A percentile compares a stretch with the other conserved stretches of the same genome.
Conservation (phyloP, 371 early-diverging fungal genomes). For the Dentiscutata heterogama region DNA sequence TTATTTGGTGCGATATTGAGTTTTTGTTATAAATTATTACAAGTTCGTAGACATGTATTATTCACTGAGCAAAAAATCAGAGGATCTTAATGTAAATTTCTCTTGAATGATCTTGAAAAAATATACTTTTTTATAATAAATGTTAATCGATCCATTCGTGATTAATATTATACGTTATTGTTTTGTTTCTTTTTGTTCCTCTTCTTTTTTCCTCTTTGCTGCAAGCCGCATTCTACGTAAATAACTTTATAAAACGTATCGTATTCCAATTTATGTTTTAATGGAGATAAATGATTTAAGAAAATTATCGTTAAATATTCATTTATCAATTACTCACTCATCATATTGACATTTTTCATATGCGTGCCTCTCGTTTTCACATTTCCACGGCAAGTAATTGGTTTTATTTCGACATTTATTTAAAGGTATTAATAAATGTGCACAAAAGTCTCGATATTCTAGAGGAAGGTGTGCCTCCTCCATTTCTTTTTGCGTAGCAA, state of each 20-base stretch:
- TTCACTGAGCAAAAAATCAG: constrained; percentile 48
- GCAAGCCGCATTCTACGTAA: constrained; percentile 67
- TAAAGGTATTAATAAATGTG: constrained; percentile 87
- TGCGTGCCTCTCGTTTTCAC: constrained; percentile 87
- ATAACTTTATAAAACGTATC: constrained; percentile 54
- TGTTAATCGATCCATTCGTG: neutral
- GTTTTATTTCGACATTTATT: constrained; percentile 92
- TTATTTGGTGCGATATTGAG: too few species aligned
- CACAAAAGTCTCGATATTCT: constrained; percentile 94
- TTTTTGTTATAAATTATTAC: neutral
- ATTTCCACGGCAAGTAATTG: constrained; percentile 93
- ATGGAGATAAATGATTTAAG: neutral
- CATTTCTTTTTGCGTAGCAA: constrained; percentile 89
- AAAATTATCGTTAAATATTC: neutral
- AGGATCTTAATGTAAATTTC: neutral
- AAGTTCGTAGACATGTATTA: constrained; percentile 48
- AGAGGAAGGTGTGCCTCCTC: constrained; percentile 85
- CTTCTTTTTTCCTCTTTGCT: constrained; percentile 60
- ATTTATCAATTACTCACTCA: constrained; percentile 72
- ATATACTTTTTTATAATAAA: neutral
- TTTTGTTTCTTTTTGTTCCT: constrained; percentile 48
- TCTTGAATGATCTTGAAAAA: neutral
- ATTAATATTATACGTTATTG: neutral
- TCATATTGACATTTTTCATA: constrained; percentile 97
- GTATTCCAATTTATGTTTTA: too few species aligned